Percentiles rank a stretch among this genome's conserved stretches.
These are phyloP conservation scores for Cyberlindnera misumaiensis DNA, from an alignment of 805 yeast species.

Conservation along the genomic window DNA sequence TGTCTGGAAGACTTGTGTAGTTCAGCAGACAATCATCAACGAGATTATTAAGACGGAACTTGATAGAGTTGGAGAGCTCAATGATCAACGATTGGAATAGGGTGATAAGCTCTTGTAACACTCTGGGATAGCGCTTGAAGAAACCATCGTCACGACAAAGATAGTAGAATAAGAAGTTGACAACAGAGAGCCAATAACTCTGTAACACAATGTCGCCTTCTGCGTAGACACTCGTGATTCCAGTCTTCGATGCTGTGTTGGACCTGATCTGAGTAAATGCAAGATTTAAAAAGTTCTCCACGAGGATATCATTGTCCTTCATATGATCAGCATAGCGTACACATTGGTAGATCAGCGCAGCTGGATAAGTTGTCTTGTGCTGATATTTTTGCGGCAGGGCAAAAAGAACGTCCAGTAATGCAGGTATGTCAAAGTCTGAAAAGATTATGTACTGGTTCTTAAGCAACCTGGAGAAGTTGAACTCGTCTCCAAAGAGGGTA, in stretches of 20 bases:
- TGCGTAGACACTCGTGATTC: conserved; percentile 38
- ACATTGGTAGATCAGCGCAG: conserved; percentile 63
- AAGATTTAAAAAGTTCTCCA: conserved; percentile 52
- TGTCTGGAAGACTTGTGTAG: conserved; percentile 78
- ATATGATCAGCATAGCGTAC: conserved; percentile 60
- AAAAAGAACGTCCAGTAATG: conserved; percentile 57
- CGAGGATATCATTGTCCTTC: conserved; percentile 47
- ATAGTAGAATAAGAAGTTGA: conserved; percentile 74
- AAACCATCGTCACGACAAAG: conserved; percentile 58
- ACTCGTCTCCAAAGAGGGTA: conserved; percentile 26
- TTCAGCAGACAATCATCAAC: conserved; percentile 65
- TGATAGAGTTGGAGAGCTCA: conserved; percentile 61
- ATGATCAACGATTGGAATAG: conserved; percentile 54
- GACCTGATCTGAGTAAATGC: conserved; percentile 57
- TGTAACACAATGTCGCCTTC: conserved; percentile 60
- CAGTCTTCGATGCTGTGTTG: conserved; percentile 54
- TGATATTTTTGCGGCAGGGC: conserved; percentile 50
- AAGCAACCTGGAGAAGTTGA: conserved; percentile 48
- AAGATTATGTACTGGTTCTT: conserved; percentile 58
- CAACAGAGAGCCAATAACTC: conserved; percentile 84
- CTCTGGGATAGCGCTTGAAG: conserved; percentile 45
- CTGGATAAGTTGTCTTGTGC: conserved; percentile 46
- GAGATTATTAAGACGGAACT: conserved; percentile 48
- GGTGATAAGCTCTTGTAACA: conserved; percentile 52
- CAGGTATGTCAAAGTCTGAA: conserved; percentile 63